Percentiles rank a stretch among this genome's conserved stretches.
Conservation (phyloP, 2,329 filamentous ascomycete genomes). For the Ophiostoma montium region DNA sequence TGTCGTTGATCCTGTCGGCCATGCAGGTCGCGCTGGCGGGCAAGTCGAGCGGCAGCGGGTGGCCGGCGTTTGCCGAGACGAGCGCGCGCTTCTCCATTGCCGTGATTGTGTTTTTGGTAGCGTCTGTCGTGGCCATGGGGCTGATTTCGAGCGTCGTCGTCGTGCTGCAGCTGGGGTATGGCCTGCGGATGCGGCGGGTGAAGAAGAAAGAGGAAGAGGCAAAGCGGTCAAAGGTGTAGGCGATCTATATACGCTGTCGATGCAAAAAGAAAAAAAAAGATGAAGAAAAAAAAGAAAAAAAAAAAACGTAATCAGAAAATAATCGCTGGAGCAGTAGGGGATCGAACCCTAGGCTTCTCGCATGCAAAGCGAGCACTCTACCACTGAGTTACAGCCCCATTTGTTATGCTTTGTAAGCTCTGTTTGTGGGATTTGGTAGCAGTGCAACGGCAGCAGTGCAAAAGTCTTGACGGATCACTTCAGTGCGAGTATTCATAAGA, state of each 20-base stretch:
- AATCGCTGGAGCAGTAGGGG: not conserved
- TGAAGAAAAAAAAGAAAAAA: not conserved
- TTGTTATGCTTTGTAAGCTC: not conserved
- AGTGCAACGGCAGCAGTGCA: too few species aligned
- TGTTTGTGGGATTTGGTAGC: too few species aligned
- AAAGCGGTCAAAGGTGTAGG: too few species aligned
- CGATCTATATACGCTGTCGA: too few species aligned
- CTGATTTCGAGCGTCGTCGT: not conserved
- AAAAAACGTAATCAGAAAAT: conserved; percentile 43
- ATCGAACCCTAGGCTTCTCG: conserved; percentile 2
- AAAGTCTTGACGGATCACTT: too few species aligned
- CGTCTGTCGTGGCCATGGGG: not conserved
- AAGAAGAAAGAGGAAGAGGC: too few species aligned
- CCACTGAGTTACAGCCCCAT: conserved; percentile 3
- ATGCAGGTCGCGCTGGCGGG: not conserved
- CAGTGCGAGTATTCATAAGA: too few species aligned
- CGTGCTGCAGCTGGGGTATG: not conserved
- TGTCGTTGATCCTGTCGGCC: not conserved
- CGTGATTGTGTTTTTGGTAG: not conserved
- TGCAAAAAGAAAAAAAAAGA: not conserved
- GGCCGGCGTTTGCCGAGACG: not conserved
- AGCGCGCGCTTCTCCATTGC: not conserved
- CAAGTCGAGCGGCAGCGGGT: not conserved
- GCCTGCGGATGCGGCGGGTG: not conserved
- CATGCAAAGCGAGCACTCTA: conserved; percentile 3